phyloP scores from a whole-genome alignment of 1,284 basidiomycete species.

The Mycena citricolor region DNA sequence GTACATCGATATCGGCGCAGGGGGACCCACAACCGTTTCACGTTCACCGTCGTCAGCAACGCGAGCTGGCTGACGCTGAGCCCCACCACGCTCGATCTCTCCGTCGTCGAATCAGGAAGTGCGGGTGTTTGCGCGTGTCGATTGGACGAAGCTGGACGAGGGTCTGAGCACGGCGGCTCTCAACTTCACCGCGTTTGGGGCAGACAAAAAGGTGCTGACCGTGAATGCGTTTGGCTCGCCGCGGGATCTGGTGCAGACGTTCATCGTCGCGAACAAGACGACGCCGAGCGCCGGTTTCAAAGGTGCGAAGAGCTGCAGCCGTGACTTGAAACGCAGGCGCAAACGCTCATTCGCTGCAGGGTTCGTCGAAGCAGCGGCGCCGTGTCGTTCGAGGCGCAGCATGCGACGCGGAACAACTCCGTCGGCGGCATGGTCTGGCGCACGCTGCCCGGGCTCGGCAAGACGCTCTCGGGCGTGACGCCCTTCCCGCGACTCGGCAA shows the following conservation, averaged over 20 bases:
- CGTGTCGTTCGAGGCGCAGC: constrained; percentile 65
- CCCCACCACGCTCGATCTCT: constrained; percentile 49
- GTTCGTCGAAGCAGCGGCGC: constrained; percentile 65
- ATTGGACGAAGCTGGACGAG: constrained; percentile 54
- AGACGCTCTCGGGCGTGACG: constrained; percentile 59
- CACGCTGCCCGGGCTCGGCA: constrained; percentile 57
- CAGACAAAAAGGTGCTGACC: constrained; percentile 19
- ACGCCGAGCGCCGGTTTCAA: constrained; percentile 37
- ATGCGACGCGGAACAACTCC: constrained; percentile 51
- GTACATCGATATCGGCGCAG: constrained; percentile 62
- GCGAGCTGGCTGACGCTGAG: constrained; percentile 56
- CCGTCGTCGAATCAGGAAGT: constrained; percentile 46
- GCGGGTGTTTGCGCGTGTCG: constrained; percentile 56
- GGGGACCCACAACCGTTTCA: constrained; percentile 59
- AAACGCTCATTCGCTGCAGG: no score
- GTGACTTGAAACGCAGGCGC: no score
- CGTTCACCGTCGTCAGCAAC: constrained; percentile 51
- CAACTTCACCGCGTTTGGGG: constrained; percentile 46
- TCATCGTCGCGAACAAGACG: constrained; percentile 18
- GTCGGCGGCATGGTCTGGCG: constrained; percentile 56
- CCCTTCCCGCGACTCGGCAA: constrained; percentile 56
- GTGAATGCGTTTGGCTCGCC: no score
- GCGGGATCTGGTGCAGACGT: background rate
- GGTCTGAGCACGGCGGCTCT: constrained; percentile 44
- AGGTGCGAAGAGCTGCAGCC: constrained; percentile 35